Evolutionary conservation across 345 rosid species (phyloP), one percentile per base, ranked within the genome.

Genomic region (Triadica sebifera): DNA sequence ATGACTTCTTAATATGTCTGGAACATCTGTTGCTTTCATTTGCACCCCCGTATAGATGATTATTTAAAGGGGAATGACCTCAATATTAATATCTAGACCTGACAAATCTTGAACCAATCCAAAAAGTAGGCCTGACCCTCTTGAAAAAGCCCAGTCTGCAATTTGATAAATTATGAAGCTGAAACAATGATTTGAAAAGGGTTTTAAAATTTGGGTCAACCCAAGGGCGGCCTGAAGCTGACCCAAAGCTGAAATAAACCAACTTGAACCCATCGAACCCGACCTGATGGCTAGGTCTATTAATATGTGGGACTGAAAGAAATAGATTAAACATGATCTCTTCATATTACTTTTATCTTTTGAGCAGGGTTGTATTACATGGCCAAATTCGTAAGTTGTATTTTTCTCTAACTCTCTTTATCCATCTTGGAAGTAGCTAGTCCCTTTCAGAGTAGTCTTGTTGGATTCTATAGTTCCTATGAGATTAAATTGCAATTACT

Each of bases 401-500:
- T 8, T 13, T 19, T 22, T 64, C 25, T n/a, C 49, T 52, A 57
- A n/a, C 5, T 22, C 15, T 70, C 63, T 38, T 53, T 22, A 20
- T 57, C 45, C 29, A 22, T 47, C 37, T 16, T 67, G 10, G 63
- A 69, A 57, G 46, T 59, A 50, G 13, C 46, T 9, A 20, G 50
- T 75, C 46, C 17, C 58, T 71, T 51, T 12, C 5, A n/a, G 34
- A 59, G 51, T 50, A 59, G 20, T 1, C 34, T 71, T 66, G 9
- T 22, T 64, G 55, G 57, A 50, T 62, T 82, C 52, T 61, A 12
- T 60, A 62, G 69, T 74, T 82, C 66, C 62, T 60, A 5, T 60
- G 25, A 51, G 70, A 65, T 51, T 73, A 67, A n/a, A 61, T 79
- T 64, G 76, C 62, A 72, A 67, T 73, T 68, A 75, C 53, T 66